Evolutionary conservation across 2,329 filamentous ascomycete species (phyloP), one percentile per base, ranked within the genome.

Genomic region (Monilinia fructicola): DNA sequence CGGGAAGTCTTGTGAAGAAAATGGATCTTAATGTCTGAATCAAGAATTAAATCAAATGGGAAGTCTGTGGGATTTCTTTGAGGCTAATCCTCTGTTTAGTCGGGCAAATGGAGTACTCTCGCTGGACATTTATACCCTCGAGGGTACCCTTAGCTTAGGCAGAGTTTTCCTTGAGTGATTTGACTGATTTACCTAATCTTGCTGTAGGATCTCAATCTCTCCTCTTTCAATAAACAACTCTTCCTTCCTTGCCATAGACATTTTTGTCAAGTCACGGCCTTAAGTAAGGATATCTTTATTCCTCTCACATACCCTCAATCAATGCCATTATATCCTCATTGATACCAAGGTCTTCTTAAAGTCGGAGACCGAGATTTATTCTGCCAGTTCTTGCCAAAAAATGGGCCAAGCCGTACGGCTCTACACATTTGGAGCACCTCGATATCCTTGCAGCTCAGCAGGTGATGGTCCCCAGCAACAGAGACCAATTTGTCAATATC

Each of bases 341-440:
- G 11, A 23, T 1, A 48, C 5, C 18, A 48, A 35, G 23, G 12
- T 21, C 26, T 48, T 59, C 16, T 48, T 4, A 5, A 21, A 6
- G 23, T 3, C 1, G 21, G 11, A 21, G n/a, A 1, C 18, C 21
- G 21, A 31, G 26, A 48, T 16, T 23, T 26, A 48, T 11, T 1
- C 11, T 14, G 11, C 10, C 7, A 6, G n/a, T 1, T 9, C 23
- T 46, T 46, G 28, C 40, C 40, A 46, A 26, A 16, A 46, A 2
- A 2, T 59, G 40, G 55, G 40, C 40, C 40, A 59, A 44, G 54
- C 40, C 1, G 21, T 58, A 18, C 38, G 38, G 38, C 38, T 58
- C 86, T 72, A 78, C 83, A 69, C 80, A 83, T 72, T 82, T 85
- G 74, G 44, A 90, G 92, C 79, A 87, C 90, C 46, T 92, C 90